A percentile compares a stretch with the other conserved stretches of the same genome.
Conservation (phyloP, 371 early-diverging fungal species). For the Syncephalis fuscata region DNA sequence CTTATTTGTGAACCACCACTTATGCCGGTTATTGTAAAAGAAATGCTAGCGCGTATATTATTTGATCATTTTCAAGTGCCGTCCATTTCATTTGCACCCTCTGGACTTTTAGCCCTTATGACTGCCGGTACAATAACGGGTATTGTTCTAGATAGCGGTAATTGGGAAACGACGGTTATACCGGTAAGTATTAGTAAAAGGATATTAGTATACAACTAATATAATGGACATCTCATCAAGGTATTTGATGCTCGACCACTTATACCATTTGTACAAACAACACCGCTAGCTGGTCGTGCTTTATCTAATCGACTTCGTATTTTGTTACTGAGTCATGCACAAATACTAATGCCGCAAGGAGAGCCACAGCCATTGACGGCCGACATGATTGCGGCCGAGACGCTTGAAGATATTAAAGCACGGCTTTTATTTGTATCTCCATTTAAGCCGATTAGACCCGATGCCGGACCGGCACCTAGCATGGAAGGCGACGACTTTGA, state of each 20-base stretch:
- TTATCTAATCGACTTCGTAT: constrained; percentile 35
- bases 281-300: constrained; percentile 56
- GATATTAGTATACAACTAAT: neutral
- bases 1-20: constrained; percentile 66
- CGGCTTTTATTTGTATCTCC: constrained; percentile 51
- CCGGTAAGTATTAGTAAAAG: constrained; percentile 55
- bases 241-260: constrained; percentile 63
- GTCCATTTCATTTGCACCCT: constrained; percentile 65
- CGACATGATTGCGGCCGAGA: constrained; percentile 21
- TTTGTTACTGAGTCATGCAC: constrained; percentile 34
- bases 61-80: constrained; percentile 72
- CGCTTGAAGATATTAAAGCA: constrained; percentile 57
- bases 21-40: constrained; percentile 54
- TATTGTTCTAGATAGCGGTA: constrained; percentile 69
- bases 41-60: constrained; percentile 46
- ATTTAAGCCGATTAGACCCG: constrained; percentile 11
- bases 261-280: constrained; percentile 38
- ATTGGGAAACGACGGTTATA: constrained; percentile 52
- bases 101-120: constrained; percentile 53
- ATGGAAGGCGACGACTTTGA: constrained; percentile 18
- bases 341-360: constrained; percentile 10
- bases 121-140: constrained; percentile 66
- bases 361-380: constrained; percentile 24
- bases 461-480: constrained; percentile 11
- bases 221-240: constrained; percentile 13